Evolutionary conservation across 2,329 filamentous ascomycete genomes (phyloP).

Genomic region (Huntiella omanensis): DNA sequence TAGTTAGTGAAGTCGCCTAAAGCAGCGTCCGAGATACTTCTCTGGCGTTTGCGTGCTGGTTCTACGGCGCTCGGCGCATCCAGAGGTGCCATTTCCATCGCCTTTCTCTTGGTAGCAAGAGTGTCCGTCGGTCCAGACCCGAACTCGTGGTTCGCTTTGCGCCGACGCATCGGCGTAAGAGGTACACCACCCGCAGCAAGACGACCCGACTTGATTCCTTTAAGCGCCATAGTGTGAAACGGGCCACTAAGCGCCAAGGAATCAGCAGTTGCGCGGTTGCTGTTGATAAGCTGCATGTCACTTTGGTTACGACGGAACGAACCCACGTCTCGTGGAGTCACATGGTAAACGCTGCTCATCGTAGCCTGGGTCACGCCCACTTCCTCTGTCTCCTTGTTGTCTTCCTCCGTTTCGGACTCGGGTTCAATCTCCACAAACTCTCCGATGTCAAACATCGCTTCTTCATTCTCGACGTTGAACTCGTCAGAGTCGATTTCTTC

Average conservation of each 20-base stretch:
- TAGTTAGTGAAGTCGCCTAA: conserved; percentile 17
- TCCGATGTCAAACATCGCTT: background rate
- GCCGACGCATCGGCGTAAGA: conserved; percentile 47
- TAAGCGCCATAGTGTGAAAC: conserved; percentile 39
- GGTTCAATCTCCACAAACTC: background rate
- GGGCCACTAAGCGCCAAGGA: conserved; percentile 39
- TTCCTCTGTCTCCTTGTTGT: conserved; percentile 32
- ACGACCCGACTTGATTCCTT: conserved; percentile 45
- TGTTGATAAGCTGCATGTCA: conserved; percentile 40
- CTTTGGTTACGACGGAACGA: conserved; percentile 56
- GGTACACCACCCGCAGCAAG: conserved; percentile 42
- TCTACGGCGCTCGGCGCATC: conserved; percentile 18
- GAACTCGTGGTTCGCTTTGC: conserved; percentile 36
- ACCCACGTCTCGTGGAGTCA: conserved; percentile 48
- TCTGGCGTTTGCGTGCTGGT: conserved; percentile 33
- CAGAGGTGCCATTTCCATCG: background rate
- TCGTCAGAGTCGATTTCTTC: background rate
- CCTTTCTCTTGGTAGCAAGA: no score
- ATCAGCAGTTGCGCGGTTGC: conserved; percentile 40
- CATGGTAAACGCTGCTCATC: conserved; percentile 37
- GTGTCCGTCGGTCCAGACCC: background rate
- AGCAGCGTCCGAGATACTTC: conserved; percentile 39
- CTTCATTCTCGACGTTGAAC: background rate
- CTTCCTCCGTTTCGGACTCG: background rate
- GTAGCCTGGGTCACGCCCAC: conserved; percentile 41